Evolutionary conservation across 2,329 filamentous ascomycete species (phyloP), one percentile per base, ranked within the genome.

Genomic region (Aotearoamyces nothofagi): DNA sequence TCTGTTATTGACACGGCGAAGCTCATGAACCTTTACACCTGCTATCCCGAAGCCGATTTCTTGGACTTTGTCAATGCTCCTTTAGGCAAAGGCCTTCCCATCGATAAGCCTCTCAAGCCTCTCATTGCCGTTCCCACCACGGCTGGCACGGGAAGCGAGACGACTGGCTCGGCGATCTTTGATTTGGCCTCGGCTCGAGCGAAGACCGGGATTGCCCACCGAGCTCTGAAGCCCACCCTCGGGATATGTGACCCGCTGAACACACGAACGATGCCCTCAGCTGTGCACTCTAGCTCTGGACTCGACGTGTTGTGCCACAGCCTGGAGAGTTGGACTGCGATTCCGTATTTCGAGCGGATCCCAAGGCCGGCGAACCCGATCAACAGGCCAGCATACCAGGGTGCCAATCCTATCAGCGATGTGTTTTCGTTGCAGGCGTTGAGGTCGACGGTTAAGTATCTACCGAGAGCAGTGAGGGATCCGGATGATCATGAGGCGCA

Each of bases 1-100:
- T 92, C 83, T 22, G 90, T 96, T 40, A 98, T 98, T 41, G 90
- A 98, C 55, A 98, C 90, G 1, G 87, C 90, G 31, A 98, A 98
- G 56, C 66, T 98, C 32, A 96, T 98, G 86, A 98, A 98, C 49
- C 66, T 98, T 0, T 96, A 96, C 57, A 80, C 77, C 1, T 76
- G 72, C 37, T 94, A 84, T 49, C 86, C 86, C 0, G 79, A 94
- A 5, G 87, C 87, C 17, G 81, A 90, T 43, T 94, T 98, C 49
- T 65, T 96, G 19, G 87, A 98, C 61, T 98, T 98, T 44, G 90
- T 98, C 53, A 96, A 96, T 47, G 87, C 87, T 0, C 90, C 90
- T 0, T 60, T 96, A 0, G 90, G 90, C 34, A 83, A 79, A 37
- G 90, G 90, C 4, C 56, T 69, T 14, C 81, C 82, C 0, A 78